These are phyloP conservation scores for Dioscorea dumetorum DNA, from an alignment of 106 monocot species.

Conservation along the genomic window DNA sequence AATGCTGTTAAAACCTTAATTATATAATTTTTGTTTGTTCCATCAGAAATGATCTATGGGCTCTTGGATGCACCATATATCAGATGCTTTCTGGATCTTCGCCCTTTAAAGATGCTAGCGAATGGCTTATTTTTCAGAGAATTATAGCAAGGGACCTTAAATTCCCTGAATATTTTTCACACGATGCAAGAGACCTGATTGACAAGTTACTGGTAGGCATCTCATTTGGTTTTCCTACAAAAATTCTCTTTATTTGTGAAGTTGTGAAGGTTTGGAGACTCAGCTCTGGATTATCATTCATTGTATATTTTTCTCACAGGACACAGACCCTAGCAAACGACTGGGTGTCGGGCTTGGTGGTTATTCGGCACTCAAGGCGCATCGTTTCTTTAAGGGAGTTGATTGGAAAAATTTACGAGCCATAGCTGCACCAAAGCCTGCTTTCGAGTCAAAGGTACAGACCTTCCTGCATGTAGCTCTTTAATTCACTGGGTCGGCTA, in stretches of 20 bases:
- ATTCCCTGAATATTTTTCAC: slow-evolving; percentile 77
- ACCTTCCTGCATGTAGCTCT: background rate
- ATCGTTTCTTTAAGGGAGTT: slow-evolving; percentile 88
- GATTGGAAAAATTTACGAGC: slow-evolving; percentile 74
- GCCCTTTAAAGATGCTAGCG: slow-evolving; percentile 96
- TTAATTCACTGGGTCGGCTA: background rate
- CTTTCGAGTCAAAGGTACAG: background rate
- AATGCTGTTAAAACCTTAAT: background rate
- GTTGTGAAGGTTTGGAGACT: background rate
- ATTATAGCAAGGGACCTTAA: slow-evolving; percentile 87
- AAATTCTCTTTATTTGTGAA: too few relatives aligned
- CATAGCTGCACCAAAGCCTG: slow-evolving; percentile 39
- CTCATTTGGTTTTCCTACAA: too few relatives aligned
- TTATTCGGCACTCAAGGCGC: slow-evolving; percentile 71
- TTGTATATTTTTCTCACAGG: slow-evolving; percentile 32
- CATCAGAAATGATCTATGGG: slow-evolving; percentile 96
- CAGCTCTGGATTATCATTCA: too few relatives aligned
- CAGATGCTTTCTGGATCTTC: slow-evolving; percentile 97
- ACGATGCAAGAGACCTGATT: slow-evolving; percentile 72
- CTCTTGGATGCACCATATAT: slow-evolving; percentile 95
- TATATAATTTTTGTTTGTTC: background rate
- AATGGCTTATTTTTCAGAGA: slow-evolving; percentile 97
- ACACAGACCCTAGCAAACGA: slow-evolving; percentile 73
- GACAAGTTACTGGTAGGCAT: slow-evolving; percentile 68
- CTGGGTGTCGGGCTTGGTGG: slow-evolving; percentile 78